Evolutionary conservation across 352 stramenopile species (phyloP).

Genomic region (Phytopythium oedochilum): DNA sequence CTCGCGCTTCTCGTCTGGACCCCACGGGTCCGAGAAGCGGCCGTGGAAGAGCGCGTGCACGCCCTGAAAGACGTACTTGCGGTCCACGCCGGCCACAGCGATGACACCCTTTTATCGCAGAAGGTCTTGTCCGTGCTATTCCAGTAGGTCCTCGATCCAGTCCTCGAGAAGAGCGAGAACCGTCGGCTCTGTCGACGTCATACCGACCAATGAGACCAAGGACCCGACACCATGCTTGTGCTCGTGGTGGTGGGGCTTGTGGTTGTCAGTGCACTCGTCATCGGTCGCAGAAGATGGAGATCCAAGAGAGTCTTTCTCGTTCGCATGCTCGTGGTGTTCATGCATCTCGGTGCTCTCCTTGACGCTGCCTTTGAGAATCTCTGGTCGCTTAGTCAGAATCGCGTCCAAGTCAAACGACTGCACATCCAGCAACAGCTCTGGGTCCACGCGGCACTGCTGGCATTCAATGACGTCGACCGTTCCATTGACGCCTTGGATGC

Average conservation of each 20-base stretch:
- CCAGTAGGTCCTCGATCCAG: slow-evolving; percentile 94
- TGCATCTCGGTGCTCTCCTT: slow-evolving; percentile 10
- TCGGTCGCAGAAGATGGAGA: background rate
- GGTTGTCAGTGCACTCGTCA: background rate
- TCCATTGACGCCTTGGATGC: slow-evolving; percentile 47
- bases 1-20: slow-evolving; percentile 59
- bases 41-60: slow-evolving; percentile 96
- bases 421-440: slow-evolving; percentile 32
- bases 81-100: slow-evolving; percentile 88
- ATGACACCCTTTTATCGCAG: slow-evolving; percentile 94
- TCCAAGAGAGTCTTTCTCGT: background rate
- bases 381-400: slow-evolving; percentile 40
- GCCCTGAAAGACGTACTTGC: slow-evolving; percentile 95
- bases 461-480: slow-evolving; percentile 43
- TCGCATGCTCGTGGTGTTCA: slow-evolving; percentile 3
- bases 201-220: slow-evolving; percentile 40
- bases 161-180: slow-evolving; percentile 93
- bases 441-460: slow-evolving; percentile 40
- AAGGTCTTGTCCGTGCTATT: slow-evolving; percentile 86
- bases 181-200: slow-evolving; percentile 41
- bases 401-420: slow-evolving; percentile 44
- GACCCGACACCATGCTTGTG: slow-evolving; percentile 32
- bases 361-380: slow-evolving; percentile 36
- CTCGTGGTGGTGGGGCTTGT: slow-evolving; percentile 14
- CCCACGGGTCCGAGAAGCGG: slow-evolving; percentile 83